Evolutionary conservation across 2,329 filamentous ascomycete genomes (phyloP).

Genomic region (Sclerotinia subarctica): DNA sequence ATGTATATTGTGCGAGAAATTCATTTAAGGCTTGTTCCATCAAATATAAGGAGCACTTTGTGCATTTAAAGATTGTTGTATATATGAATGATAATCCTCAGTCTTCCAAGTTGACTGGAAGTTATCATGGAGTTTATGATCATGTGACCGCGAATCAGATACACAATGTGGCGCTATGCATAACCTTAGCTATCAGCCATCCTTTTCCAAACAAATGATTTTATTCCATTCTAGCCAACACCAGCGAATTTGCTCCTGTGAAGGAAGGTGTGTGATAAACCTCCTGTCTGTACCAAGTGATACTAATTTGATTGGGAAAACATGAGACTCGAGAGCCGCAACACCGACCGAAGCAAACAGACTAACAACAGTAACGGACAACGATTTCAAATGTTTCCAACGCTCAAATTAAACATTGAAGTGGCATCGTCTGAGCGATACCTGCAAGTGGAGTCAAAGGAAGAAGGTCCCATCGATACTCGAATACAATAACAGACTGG

Average conservation of each 20-base stretch:
- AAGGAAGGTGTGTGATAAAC: background rate
- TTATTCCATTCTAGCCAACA: background rate
- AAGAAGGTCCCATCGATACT: background rate
- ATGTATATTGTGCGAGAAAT: no score
- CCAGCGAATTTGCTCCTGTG: background rate
- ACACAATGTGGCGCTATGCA: background rate
- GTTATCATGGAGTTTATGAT: background rate
- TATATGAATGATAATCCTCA: no score
- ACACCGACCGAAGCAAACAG: background rate
- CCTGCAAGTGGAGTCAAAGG: background rate
- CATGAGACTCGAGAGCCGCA: background rate
- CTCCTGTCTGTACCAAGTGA: background rate
- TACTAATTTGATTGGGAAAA: background rate
- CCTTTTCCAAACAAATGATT: background rate
- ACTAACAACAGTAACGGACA: background rate
- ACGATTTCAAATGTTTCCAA: background rate
- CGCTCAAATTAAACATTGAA: background rate
- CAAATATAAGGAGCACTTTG: no score
- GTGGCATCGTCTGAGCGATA: background rate
- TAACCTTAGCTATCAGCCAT: background rate
- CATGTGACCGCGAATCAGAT: background rate
- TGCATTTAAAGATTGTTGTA: no score
- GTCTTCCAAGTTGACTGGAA: no score
- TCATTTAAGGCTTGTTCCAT: no score
- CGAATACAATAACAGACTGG: background rate